These are phyloP conservation scores for Sporothrix humicola DNA, from an alignment of 2,329 filamentous ascomycete genomes.

Conservation along the genomic window DNA sequence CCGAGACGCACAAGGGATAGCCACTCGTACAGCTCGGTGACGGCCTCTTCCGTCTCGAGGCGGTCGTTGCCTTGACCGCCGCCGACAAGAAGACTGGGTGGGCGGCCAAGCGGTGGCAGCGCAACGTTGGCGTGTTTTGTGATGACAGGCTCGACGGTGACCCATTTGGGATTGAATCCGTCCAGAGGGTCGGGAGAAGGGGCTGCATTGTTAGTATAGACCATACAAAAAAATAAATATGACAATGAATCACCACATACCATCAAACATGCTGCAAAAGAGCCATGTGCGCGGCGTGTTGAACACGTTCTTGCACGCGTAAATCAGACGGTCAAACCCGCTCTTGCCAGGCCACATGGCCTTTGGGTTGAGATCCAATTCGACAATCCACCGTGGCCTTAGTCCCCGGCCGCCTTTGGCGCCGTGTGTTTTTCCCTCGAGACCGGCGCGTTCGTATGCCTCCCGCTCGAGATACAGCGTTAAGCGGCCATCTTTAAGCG, in stretches of 20 bases:
- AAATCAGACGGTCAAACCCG: constrained; percentile 76
- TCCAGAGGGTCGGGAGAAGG: constrained; percentile 57
- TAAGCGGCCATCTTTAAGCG: constrained; percentile 71
- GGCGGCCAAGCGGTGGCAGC: constrained; percentile 46
- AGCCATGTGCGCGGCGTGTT: constrained; percentile 74
- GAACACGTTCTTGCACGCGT: constrained; percentile 80
- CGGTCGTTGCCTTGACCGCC: constrained; percentile 47
- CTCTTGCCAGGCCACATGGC: constrained; percentile 85
- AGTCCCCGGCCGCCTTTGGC: constrained; percentile 62
- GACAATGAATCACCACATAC: constrained; percentile 43
- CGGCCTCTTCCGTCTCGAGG: constrained; percentile 65
- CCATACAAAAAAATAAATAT: constrained; percentile 28
- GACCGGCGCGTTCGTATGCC: constrained; percentile 79
- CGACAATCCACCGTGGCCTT: constrained; percentile 78
- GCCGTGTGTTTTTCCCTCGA: constrained; percentile 72
- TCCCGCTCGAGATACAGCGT: constrained; percentile 80
- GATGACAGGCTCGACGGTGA: constrained; percentile 48
- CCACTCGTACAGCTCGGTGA: constrained; percentile 74
- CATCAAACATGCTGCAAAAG: constrained; percentile 66
- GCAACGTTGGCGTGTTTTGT: constrained; percentile 40
- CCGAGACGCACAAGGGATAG: constrained; percentile 68
- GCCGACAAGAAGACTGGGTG: constrained; percentile 43
- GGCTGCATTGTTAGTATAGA: constrained; percentile 46
- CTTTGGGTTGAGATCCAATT: constrained; percentile 73
- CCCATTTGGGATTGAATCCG: constrained; percentile 51